Conservation (phyloP, 2,329 filamentous ascomycete species). For the Claviceps spartinae region DNA sequence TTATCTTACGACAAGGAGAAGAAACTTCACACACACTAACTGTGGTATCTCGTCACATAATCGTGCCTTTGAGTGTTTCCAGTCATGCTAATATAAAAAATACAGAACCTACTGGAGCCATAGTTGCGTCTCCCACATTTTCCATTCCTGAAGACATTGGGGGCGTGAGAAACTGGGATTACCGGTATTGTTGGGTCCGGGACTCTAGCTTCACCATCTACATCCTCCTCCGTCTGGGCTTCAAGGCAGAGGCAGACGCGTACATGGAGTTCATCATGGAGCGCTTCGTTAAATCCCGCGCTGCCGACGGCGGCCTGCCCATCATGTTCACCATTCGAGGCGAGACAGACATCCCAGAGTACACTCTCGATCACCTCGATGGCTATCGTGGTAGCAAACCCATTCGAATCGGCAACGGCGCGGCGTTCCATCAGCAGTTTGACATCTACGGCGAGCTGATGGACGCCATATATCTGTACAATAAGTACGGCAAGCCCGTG, state of each 20-base stretch:
- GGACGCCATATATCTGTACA: constrained; percentile 65
- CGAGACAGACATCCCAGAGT: constrained; percentile 59
- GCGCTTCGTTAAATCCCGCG: constrained; percentile 49
- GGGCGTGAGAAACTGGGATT: constrained; percentile 55
- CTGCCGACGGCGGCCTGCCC: constrained; percentile 48
- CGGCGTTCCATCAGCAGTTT: constrained; percentile 62
- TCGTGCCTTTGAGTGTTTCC: no score
- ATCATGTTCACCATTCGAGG: constrained; percentile 75
- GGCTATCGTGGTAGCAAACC: constrained; percentile 59
- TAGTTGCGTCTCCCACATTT: constrained; percentile 64
- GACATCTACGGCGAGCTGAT: constrained; percentile 71
- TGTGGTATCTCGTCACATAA: no score
- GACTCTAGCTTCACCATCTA: constrained; percentile 70
- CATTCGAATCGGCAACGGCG: constrained; percentile 65
- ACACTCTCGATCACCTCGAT: constrained; percentile 54
- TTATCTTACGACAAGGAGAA: not conserved
- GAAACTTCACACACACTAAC: not conserved
- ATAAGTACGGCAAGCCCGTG: constrained; percentile 65
- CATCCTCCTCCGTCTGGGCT: constrained; percentile 62
- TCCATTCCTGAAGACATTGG: constrained; percentile 64
- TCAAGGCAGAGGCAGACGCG: constrained; percentile 60
- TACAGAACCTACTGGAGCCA: constrained; percentile 59
- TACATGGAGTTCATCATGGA: constrained; percentile 71
- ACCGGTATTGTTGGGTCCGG: constrained; percentile 65
- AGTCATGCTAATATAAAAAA: no score